These are phyloP conservation scores for Nigrospora oryzae DNA, from an alignment of 2,329 filamentous ascomycete genomes.

Conservation along the genomic window DNA sequence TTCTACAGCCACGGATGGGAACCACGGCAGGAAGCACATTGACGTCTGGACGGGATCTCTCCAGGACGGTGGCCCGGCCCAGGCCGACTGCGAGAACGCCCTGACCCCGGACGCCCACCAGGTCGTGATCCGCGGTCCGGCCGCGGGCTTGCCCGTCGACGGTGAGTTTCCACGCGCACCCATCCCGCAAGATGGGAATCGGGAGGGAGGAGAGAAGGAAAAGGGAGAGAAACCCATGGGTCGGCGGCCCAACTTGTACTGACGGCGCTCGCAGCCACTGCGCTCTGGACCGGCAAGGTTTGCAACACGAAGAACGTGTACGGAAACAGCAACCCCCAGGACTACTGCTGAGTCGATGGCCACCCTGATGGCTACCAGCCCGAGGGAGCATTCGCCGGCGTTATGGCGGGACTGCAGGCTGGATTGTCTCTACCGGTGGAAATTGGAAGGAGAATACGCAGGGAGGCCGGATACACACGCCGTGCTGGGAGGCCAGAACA, in stretches of 20 bases:
- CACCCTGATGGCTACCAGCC: no score
- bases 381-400: no score
- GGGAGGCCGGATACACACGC: no score
- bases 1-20: conserved; percentile 12
- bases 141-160: conserved; percentile 19
- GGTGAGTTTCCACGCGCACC: conserved; percentile 12
- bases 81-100: conserved; percentile 25
- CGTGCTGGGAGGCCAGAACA: no score
- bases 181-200: no score
- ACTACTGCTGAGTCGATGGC: conserved; percentile 4
- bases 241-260: not conserved
- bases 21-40: conserved; percentile 16
- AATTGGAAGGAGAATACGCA: no score
- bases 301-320: conserved; percentile 15
- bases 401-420: no score
- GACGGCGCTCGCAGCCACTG: conserved; percentile 8
- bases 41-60: conserved; percentile 29
- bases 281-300: conserved; percentile 10
- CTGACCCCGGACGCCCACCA: conserved; percentile 20
- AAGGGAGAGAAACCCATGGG: no score
- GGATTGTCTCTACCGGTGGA: no score
- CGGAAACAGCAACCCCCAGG: conserved; percentile 7
- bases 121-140: conserved; percentile 21
- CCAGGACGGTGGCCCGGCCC: conserved; percentile 19
- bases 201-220: no score